Base-by-base conservation (phyloP, 768 basidiomycete species). In the Lentinula raphanica region DNA sequence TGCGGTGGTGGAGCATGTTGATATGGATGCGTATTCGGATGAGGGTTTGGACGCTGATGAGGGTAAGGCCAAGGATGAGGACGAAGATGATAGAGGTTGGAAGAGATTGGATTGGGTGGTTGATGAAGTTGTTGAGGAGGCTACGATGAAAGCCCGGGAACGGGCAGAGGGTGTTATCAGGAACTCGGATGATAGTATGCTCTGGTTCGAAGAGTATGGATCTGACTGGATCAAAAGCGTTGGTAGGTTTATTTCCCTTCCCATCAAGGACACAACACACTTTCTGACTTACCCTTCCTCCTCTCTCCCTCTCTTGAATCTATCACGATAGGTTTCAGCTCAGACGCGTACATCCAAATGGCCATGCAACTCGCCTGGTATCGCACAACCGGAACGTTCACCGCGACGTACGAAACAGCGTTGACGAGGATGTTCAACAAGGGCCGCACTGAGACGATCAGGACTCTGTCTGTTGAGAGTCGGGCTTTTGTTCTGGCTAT, bases 381-480 rank as follows among this genome's bases (percentile, higher is more conserved):
- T 74, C 83, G 81, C 67, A 83, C 85, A 21, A 88, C 86, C 46
- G 85, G 84, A 11, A 72, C 77, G 58, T 87, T 92, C 64, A 91
- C 92, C 3, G 92, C 95, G 1, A 93, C 91, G 6, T 97, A 98
- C 68, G 95, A 98, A 72, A 97, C 94, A 0, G 91, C 87, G 0
- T 79, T 95, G 31, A 96, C 95, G 1, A 83, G 93, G 25, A 80
- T 90, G 69, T 95, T 95, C 74, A 76, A 87, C 59, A 84, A 87
- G 61, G 95, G 93, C 15, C 83, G 95, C 17, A 97, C 94, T 1
- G 95, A 98, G 67, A 94, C 92, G 0, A 85, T 98, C 54, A 83
- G 94, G 25, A 81, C 86, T 0, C 76, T 90, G 44, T 88, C 85
- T 51, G 73, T 72, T 19, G 90, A 94, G 61, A 88, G 88, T 59